Conservation (phyloP, 2,329 filamentous ascomycete species). For the Didymella arachidicola region DNA sequence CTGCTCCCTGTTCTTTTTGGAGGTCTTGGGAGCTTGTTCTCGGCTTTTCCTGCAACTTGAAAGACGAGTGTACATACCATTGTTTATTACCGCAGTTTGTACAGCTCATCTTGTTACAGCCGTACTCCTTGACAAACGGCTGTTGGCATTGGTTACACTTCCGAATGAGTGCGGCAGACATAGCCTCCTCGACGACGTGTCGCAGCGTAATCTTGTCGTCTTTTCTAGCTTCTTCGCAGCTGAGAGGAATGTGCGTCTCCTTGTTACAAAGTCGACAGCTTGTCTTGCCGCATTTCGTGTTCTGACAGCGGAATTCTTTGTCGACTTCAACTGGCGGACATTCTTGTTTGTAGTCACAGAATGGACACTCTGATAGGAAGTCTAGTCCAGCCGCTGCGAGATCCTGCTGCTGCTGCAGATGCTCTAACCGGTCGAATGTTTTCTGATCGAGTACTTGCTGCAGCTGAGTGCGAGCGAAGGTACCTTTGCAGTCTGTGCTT, state of each 20-base stretch:
- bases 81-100: conserved; percentile 63
- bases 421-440: conserved; percentile 68
- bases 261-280: conserved; percentile 67
- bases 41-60: too few species aligned
- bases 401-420: conserved; percentile 73
- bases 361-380: conserved; percentile 78
- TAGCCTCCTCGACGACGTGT: conserved; percentile 80
- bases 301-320: conserved; percentile 76
- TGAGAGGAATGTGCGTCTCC: conserved; percentile 74
- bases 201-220: conserved; percentile 68
- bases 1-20: too few species aligned
- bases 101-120: conserved; percentile 87
- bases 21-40: too few species aligned
- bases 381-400: conserved; percentile 75
- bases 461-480: conserved; percentile 66
- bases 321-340: conserved; percentile 72
- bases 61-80: conserved; percentile 54
- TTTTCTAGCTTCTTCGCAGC: conserved; percentile 70
- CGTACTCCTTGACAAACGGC: conserved; percentile 79
- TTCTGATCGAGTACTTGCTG: conserved; percentile 65
- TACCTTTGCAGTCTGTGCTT: conserved; percentile 62
- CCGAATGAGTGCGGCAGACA: conserved; percentile 79
- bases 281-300: conserved; percentile 66
- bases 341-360: conserved; percentile 81
- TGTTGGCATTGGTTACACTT: conserved; percentile 75